Evolutionary conservation across 352 stramenopile species (phyloP), one percentile per base, ranked within the genome.

Genomic region (Globisporangium yorkense): DNA sequence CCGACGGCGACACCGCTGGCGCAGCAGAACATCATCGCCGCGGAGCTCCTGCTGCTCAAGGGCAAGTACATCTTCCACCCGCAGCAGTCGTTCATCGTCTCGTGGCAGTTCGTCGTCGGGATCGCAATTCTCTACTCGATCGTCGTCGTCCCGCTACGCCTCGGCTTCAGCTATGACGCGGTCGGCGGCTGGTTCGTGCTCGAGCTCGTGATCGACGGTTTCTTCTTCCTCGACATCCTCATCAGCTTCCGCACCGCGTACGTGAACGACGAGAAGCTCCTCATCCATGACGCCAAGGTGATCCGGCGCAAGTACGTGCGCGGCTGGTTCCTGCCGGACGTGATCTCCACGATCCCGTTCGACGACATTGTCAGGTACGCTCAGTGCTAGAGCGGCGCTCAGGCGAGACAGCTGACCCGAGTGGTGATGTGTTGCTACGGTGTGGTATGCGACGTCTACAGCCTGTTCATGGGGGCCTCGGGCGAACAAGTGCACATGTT

Each of bases 61-160:
- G 82, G 80, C 40, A 87, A 70, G n/a, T 85, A 87, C 44, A 57
- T 92, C 20, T 82, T 92, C 21, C 84, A 92, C 43, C 84, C 84
- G 0, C 80, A 92, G 37, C 73, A 91, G 44, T 61, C 70, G 0
- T 72, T 80, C 13, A 74, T 92, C 24, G 63, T 92, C 10, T 74
- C 72, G 21, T 92, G 84, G 83, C 84, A 94, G 60, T 79, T 92
- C 39, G 69, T 89, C 40, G 66, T 90, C 9, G 82, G 78, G 3
- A 62, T 88, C 24, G 78, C 59, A 7, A 97, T 97, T 56, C 53
- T 96, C 5, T 93, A 96, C 62, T 96, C 87, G 48, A 94, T 96
- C 53, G 78, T 97, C 51, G 70, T 94, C 18, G 87, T 97, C 12
- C 89, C 89, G 18, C 88, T 92, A 31, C 87, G 86, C 5, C 67